These are phyloP conservation scores for Elongisporangium undulatum DNA, from an alignment of 352 stramenopile genomes.

Conservation along the genomic window DNA sequence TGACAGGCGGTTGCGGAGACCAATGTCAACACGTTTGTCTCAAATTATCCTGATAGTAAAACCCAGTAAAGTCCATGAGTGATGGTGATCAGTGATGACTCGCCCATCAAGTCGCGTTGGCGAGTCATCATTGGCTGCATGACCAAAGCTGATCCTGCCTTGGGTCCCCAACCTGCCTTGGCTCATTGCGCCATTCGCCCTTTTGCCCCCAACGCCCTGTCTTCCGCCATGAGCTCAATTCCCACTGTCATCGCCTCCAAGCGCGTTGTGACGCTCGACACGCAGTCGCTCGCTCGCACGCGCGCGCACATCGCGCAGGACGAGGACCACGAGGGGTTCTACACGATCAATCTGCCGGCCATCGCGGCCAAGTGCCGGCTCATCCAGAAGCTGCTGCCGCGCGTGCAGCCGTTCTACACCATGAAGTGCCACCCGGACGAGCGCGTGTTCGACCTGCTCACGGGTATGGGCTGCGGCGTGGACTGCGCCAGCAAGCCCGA, in stretches of 20 bases:
- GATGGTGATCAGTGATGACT: not conserved
- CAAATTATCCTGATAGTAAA: not conserved
- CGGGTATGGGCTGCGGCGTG: constrained; percentile 56
- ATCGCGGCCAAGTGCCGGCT: constrained; percentile 44
- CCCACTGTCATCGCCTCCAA: not conserved
- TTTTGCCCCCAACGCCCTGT: not conserved
- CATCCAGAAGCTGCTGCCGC: constrained; percentile 39
- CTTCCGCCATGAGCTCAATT: not conserved
- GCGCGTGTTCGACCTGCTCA: constrained; percentile 40
- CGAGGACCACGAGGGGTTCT: constrained; percentile 52
- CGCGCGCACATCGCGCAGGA: constrained; percentile 21
- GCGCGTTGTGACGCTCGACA: constrained; percentile 2
- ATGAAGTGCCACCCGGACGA: constrained; percentile 89
- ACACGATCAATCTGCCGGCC: constrained; percentile 48
- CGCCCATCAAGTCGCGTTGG: not conserved
- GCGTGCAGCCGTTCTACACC: constrained; percentile 82
- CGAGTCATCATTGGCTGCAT: not conserved
- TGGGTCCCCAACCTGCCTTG: not conserved
- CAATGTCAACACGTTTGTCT: no score
- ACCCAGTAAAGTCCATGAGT: not conserved
- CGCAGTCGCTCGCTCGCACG: constrained; percentile 10
- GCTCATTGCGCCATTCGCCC: not conserved
- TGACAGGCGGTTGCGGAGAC: no score
- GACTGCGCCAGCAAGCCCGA: constrained; percentile 87
- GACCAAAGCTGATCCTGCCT: no score